These are phyloP conservation scores for Suillus occidentalis DNA, from an alignment of 768 basidiomycete species.

Conservation along the genomic window DNA sequence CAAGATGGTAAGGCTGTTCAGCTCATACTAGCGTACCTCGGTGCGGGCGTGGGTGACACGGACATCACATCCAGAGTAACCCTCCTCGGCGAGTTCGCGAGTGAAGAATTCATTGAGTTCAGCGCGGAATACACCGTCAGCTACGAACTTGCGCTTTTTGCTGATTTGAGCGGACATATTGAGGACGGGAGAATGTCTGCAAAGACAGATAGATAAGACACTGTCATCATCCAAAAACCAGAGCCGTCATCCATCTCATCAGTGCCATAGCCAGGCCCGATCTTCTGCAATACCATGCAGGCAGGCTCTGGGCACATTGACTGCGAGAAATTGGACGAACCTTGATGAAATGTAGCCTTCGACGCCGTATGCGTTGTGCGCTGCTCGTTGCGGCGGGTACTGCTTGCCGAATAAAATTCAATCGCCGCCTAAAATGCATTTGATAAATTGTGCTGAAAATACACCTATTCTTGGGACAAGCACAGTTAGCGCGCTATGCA, in stretches of 20 bases:
- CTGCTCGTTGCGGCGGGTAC: conserved; percentile 1
- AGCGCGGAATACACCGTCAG: conserved; percentile 98
- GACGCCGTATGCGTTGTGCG: conserved; percentile 7
- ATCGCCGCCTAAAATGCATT: conserved; percentile 23
- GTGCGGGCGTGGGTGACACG: conserved; percentile 99
- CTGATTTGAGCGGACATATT: conserved; percentile 87
- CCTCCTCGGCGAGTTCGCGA: conserved; percentile 97
- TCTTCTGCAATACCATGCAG: neutral
- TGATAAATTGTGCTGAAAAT: neutral
- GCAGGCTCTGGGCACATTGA: neutral
- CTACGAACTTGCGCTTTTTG: conserved; percentile 99
- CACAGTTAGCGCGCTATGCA: neutral
- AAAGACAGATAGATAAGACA: conserved; percentile 7
- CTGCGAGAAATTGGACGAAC: conserved; percentile 6
- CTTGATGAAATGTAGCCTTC: conserved; percentile 9
- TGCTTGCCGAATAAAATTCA: conserved; percentile 11
- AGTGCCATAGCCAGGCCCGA: neutral
- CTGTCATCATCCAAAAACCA: conserved; percentile 8
- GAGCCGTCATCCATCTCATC: conserved; percentile 8
- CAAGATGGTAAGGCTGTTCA: conserved; percentile 2
- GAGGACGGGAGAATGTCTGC: conserved; percentile 15
- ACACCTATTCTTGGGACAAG: neutral
- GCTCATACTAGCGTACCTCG: conserved; percentile 56
- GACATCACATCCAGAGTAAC: conserved; percentile 99
- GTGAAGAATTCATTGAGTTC: conserved; percentile 99